Conservation (phyloP, 257 asterid species). For the Apocynum venetum region DNA sequence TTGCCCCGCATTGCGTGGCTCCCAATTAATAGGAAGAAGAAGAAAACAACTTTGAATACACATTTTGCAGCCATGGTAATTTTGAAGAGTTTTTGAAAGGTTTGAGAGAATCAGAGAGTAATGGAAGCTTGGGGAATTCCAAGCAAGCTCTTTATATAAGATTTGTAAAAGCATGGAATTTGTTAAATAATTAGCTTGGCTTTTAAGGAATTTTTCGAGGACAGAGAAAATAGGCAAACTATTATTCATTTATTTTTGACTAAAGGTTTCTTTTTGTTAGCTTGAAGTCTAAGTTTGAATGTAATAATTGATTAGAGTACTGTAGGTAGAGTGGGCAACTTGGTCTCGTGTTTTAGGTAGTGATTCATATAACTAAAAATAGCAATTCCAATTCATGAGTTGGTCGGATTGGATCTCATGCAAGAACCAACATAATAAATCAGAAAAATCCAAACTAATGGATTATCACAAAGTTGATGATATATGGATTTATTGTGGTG, state of each 20-base stretch:
- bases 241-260: neutral
- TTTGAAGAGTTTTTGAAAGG: too few relatives aligned
- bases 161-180: neutral
- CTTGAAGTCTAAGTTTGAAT: conserved; percentile 27
- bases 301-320: conserved; percentile 5
- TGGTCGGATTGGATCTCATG: neutral
- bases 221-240: neutral
- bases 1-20: neutral
- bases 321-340: neutral
- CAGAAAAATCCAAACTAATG: neutral
- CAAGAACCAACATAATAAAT: neutral
- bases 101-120: neutral
- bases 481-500: too few relatives aligned
- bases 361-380: neutral
- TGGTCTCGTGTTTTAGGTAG: neutral
- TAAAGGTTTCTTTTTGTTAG: neutral
- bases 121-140: neutral
- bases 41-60: conserved; percentile 3
- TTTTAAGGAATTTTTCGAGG: conserved; percentile 14
- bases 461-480: neutral
- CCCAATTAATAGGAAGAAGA: conserved; percentile 12
- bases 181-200: conserved; percentile 1
- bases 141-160: neutral
- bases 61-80: conserved; percentile 14
- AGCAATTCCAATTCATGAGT: neutral